Base-by-base conservation (phyloP, 345 rosid genomes). In the Laguncularia racemosa region DNA sequence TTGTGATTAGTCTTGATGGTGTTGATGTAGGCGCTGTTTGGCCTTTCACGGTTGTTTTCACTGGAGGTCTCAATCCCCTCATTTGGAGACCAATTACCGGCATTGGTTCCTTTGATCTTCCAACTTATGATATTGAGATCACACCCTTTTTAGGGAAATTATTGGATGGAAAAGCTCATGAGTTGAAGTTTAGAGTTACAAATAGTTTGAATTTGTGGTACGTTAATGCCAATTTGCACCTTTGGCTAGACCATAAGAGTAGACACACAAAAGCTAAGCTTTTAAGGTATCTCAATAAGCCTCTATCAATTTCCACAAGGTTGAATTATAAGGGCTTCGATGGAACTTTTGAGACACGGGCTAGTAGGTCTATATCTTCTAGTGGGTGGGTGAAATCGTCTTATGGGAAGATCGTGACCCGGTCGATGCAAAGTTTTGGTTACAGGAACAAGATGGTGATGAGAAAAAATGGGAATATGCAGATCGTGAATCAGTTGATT, bases 11-110 rank as follows among this genome's bases (percentile, higher is more conserved):
- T 6, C 53, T 71, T 13, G 71, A 71, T 21, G 61, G 66, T 4
- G 46, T 28, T 14, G 20, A 21, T 16, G 83, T 83, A 12, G 96
- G 96, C 48, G 84, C 88, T 0, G 55, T 84, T 53, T 91, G 92
- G 95, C 96, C 95, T 26, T 88, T 91, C 61, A 85, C 98, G 10
- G 96, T 88, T 63, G 74, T 88, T 46, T 91, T 67, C 68, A 85
- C 96, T 0, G 96, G 96, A 48, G 98, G 96, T 48, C 58, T 84
- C 28, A 88, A 81, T 74, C 90, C 90, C 46, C 78, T 85, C 5
- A 68, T 91, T 9, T 91, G 98, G 96, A 81, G 88, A 60, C 98
- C 96, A 2, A 79, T 88, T 55, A 69, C 84, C 3, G 96, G 67
- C 10, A 84, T 88, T 6, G 91, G 92, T 14, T 91, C 98, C 2